Evolutionary conservation across 2,329 filamentous ascomycete species (phyloP), one percentile per base, ranked within the genome.

Genomic region (Colletotrichum orchidophilum): DNA sequence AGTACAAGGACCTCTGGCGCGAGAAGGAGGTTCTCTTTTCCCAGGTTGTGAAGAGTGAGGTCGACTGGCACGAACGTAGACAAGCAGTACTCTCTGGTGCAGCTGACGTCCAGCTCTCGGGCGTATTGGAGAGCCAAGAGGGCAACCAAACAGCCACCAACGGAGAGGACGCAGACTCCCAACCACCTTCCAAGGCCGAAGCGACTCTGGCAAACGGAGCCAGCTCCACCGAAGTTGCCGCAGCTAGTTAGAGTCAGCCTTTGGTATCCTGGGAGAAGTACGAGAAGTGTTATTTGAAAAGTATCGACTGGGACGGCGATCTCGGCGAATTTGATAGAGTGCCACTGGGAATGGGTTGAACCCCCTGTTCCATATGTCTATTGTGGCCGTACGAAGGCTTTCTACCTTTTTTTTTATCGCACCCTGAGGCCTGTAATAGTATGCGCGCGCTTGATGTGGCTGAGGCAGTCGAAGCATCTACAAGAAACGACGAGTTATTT

Each of bases 1-100:
- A 86, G 13, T 91, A 92, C 80, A 89, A 89, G 78, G 86, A 90
- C 73, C 93, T 94, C 78, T 96, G 94, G 94, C 83, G 90, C 15
- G 90, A 93, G 81, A 96, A 96, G 81, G 93, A 96, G 81, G 87
- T 94, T 33, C 81, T 96, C 21, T 81, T 96, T n/a, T 89, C 94
- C 68, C 93, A 94, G 77, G 87, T 92, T 35, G 87, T 94, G 75
- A 81, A 87, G 76, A 87, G 84, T 76, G 93, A 96, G 79, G 85
- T 89, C 39, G 90, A 91, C 78, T 91, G 91, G 83, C 88, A 91
- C 75, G 83, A 87, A 67, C 84, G 90, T 63, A 86, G 89, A 50
- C 82, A 87, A 75, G 85, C 85, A 5, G 87, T 91, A 5, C 81
- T 91, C 26, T 83, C 82, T 2, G 85, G 84, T 11, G 80, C 80